These are phyloP conservation scores for Phialophora tarda DNA, from an alignment of 2,329 filamentous ascomycete genomes.

Conservation along the genomic window DNA sequence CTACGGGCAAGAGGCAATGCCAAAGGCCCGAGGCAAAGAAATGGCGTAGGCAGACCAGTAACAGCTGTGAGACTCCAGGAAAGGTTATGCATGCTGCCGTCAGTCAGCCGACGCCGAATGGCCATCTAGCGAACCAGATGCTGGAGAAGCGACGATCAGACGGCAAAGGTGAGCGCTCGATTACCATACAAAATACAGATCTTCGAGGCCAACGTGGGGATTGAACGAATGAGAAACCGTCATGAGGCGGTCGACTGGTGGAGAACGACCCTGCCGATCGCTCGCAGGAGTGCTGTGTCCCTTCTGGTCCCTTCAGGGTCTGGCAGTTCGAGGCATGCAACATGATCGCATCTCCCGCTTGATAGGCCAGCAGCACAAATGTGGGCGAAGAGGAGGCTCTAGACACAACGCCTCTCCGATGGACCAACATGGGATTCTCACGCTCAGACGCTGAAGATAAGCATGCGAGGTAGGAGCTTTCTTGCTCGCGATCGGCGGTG, in stretches of 20 bases:
- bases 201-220: conserved; percentile 11
- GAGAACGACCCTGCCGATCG: conserved; percentile 35
- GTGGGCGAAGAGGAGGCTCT: conserved; percentile 18
- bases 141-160: conserved; percentile 26
- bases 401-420: conserved; percentile 20
- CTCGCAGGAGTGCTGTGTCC: not conserved
- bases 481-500: conserved; percentile 6
- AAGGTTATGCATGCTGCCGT: conserved; percentile 32
- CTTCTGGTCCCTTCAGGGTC: conserved; percentile 20
- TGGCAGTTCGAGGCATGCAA: conserved; percentile 22
- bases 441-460: conserved; percentile 8
- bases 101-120: conserved; percentile 18
- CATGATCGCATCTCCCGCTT: conserved; percentile 33
- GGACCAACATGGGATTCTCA: conserved; percentile 1
- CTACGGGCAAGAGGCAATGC: conserved; percentile 5
- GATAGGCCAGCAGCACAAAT: not conserved
- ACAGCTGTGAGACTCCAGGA: conserved; percentile 16
- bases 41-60: conserved; percentile 18
- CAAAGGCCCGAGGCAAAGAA: conserved; percentile 10
- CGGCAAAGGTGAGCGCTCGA: conserved; percentile 27
- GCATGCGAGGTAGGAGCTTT: conserved; percentile 3
- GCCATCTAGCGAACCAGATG: conserved; percentile 20
- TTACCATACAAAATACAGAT: conserved; percentile 30
- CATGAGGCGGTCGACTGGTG: conserved; percentile 6
- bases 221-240: conserved; percentile 21